These are phyloP conservation scores for Clathrus columnatus DNA, from an alignment of 768 basidiomycete genomes.

Conservation along the genomic window DNA sequence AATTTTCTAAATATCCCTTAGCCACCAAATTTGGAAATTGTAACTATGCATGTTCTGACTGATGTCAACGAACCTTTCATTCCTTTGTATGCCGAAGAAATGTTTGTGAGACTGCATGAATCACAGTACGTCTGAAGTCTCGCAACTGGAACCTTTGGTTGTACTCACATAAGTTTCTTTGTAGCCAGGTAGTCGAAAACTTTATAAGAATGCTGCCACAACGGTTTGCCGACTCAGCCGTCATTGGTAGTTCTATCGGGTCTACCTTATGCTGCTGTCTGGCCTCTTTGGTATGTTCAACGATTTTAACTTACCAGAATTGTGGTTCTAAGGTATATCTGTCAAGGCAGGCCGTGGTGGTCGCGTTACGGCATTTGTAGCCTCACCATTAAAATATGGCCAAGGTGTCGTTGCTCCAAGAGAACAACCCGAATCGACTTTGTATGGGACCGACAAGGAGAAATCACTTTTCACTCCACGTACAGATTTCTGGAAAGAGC, in stretches of 20 bases:
- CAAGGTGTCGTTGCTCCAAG: slow-evolving; percentile 53
- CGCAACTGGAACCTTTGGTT: background rate
- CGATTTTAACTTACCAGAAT: slow-evolving; percentile 2
- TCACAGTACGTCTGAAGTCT: slow-evolving; percentile 45
- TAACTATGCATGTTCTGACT: slow-evolving; percentile 69
- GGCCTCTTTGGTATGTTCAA: slow-evolving; percentile 54
- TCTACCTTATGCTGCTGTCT: slow-evolving; percentile 66
- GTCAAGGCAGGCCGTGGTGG: slow-evolving; percentile 63
- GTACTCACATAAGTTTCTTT: background rate
- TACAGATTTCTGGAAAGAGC: slow-evolving; percentile 67
- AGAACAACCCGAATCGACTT: slow-evolving; percentile 47
- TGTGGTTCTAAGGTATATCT: slow-evolving; percentile 4
- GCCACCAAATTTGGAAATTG: slow-evolving; percentile 37
- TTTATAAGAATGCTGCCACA: slow-evolving; percentile 58
- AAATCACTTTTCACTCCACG: slow-evolving; percentile 69
- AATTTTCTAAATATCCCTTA: background rate
- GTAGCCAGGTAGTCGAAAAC: slow-evolving; percentile 53
- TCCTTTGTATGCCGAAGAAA: slow-evolving; percentile 53
- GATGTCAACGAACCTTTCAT: slow-evolving; percentile 92
- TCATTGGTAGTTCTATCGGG: slow-evolving; percentile 57
- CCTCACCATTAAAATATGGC: slow-evolving; percentile 61
- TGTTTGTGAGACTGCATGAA: slow-evolving; percentile 69
- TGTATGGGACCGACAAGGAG: slow-evolving; percentile 85
- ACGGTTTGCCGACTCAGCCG: slow-evolving; percentile 43
- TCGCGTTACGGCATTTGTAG: slow-evolving; percentile 65